Base-by-base conservation (phyloP, 1,139 yeast species). In the Zygosaccharomyces sapae region DNA sequence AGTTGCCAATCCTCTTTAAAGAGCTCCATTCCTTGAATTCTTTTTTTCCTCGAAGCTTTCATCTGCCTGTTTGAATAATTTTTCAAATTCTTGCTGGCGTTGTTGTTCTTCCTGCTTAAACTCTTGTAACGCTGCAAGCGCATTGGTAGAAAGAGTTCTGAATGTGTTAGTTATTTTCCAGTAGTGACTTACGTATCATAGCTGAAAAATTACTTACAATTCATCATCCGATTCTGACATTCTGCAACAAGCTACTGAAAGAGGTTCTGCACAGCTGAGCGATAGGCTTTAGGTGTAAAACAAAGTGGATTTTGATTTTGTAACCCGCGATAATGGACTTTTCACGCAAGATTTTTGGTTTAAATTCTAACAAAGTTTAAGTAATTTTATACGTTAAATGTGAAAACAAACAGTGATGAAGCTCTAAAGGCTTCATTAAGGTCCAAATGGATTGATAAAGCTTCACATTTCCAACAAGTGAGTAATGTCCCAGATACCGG, bases 1-100 rank as follows among this genome's bases (percentile, higher is more conserved):
- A 89, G 72, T 59, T 86, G 94, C 97, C 97, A 89, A 67, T 89
- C 95, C 67, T 89, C 96, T 62, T 84, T 76, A 66, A 89, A 89
- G 31, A 77, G 71, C 41, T 79, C 82, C 66, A 86, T 86, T 24
- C 79, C 77, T 45, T 67, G 65, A 30, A 62, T 56, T 34, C 58
- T 62, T 63, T 16, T 62, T 59, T 25, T 57, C 61, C 24, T 65
- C 63, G 54, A 61, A 70, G 35, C 62, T 64, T 40, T 68, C 69
- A 61, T 86, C 87, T 1, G 95, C 86, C 42, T 73, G 72, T 43
- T 73, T 67, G 54, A 75, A 74, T 42, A 89, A 67, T 49, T 74
- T 68, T 38, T 75, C 76, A 61, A 89, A 87, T 50, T 79, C 74
- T 51, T 80, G 78, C 16, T 72, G 65, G 52, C 87, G 76, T 41